Evolutionary conservation across 2,329 filamentous ascomycete genomes (phyloP).

Genomic region (Ascochyta rabiei): DNA sequence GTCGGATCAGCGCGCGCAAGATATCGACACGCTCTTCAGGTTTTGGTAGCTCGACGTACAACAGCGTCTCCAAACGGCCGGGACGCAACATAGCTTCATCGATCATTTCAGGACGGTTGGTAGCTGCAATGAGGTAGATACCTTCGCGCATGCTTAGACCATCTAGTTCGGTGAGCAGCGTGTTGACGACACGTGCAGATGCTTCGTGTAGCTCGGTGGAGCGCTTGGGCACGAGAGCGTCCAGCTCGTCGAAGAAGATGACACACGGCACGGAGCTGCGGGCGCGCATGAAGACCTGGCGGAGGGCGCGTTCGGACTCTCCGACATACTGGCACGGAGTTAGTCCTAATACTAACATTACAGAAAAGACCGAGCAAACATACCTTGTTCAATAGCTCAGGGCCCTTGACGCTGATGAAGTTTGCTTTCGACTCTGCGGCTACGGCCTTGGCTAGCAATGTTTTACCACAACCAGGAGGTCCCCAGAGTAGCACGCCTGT

Average conservation of each 20-base stretch:
- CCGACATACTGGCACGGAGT: slow-evolving; percentile 72
- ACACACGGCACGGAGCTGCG: slow-evolving; percentile 88
- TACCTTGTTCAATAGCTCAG: slow-evolving; percentile 89
- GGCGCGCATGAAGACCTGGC: slow-evolving; percentile 89
- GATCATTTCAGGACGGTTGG: slow-evolving; percentile 95
- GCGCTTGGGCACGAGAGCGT: slow-evolving; percentile 85
- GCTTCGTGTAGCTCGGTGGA: slow-evolving; percentile 80
- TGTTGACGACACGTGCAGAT: slow-evolving; percentile 89
- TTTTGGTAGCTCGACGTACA: slow-evolving; percentile 87
- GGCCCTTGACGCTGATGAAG: slow-evolving; percentile 97
- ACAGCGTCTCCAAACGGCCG: slow-evolving; percentile 82
- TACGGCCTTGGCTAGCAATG: slow-evolving; percentile 91
- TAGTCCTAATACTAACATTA: not conserved
- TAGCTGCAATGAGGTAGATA: slow-evolving; percentile 93
- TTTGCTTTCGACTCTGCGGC: slow-evolving; percentile 95
- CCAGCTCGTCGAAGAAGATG: slow-evolving; percentile 97
- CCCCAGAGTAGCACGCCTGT: slow-evolving; percentile 95
- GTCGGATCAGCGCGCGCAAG: slow-evolving; percentile 66
- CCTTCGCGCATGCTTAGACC: slow-evolving; percentile 79
- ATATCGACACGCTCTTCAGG: slow-evolving; percentile 84
- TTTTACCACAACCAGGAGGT: slow-evolving; percentile 95
- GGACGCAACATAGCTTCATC: slow-evolving; percentile 94
- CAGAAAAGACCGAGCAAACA: not conserved
- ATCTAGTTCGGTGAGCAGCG: slow-evolving; percentile 91
- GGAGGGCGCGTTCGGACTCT: slow-evolving; percentile 90